Evolutionary conservation across 2,329 filamentous ascomycete genomes (phyloP).

Genomic region (Zymoseptoria passerinii): DNA sequence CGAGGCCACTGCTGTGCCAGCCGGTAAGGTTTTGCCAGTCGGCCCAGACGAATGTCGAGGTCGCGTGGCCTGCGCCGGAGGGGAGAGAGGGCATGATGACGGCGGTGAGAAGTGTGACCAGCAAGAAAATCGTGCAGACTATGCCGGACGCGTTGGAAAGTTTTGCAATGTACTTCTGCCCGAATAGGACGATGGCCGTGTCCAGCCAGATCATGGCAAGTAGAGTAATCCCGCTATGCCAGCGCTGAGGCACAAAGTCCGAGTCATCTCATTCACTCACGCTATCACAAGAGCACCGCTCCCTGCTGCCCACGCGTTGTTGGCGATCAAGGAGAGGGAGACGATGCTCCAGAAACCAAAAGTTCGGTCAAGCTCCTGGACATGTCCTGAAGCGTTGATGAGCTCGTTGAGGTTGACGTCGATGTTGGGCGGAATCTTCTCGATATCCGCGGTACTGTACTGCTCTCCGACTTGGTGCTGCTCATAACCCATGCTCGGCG

Average conservation of each 20-base stretch:
- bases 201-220: constrained; percentile 41
- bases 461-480: neutral
- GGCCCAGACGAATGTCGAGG: constrained; percentile 34
- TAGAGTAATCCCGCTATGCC: constrained; percentile 46
- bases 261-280: constrained; percentile 38
- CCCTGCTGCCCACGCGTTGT: constrained; percentile 29
- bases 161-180: constrained; percentile 45
- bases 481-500: neutral
- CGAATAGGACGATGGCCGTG: constrained; percentile 44
- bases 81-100: constrained; percentile 44
- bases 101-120: constrained; percentile 49
- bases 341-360: constrained; percentile 42
- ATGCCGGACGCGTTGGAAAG: constrained; percentile 47
- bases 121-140: constrained; percentile 42
- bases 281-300: constrained; percentile 19
- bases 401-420: constrained; percentile 19
- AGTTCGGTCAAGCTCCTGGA: constrained; percentile 44
- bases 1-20: constrained; percentile 45
- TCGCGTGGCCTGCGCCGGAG: constrained; percentile 35
- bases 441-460: neutral
- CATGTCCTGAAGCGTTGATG: constrained; percentile 45
- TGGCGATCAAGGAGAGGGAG: constrained; percentile 33
- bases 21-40: constrained; percentile 38
- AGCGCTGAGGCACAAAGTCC: constrained; percentile 38
- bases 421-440: neutral